Conservation (phyloP, 129 eudicot species). For the Chrysanthemum lavandulifolium region DNA sequence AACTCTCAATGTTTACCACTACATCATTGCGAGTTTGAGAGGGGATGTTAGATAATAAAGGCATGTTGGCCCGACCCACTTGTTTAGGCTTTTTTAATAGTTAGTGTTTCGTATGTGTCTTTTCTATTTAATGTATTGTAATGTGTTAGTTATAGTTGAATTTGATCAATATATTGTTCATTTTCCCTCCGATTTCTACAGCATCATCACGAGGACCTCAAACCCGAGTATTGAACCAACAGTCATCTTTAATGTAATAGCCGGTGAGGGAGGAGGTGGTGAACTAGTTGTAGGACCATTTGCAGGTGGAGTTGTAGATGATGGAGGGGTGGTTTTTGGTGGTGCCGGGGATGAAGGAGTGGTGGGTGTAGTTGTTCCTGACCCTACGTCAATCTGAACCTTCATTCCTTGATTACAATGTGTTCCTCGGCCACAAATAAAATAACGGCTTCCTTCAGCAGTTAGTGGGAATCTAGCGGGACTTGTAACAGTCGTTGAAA, state of each 20-base stretch:
- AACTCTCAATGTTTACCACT: no score
- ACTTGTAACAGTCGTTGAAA: constrained; percentile 35
- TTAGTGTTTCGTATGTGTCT: no score
- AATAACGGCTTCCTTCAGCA: constrained; percentile 53
- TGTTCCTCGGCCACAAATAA: constrained; percentile 55
- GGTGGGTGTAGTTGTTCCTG: constrained; percentile 25
- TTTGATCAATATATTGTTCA: no score
- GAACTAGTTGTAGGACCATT: no score
- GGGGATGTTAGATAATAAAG: no score
- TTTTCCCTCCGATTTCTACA: no score
- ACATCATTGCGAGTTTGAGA: no score
- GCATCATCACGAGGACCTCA: constrained; percentile 30
- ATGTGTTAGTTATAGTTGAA: no score
- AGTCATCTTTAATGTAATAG: constrained; percentile 27
- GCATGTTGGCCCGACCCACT: no score
- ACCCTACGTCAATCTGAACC: constrained; percentile 38
- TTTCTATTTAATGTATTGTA: no score
- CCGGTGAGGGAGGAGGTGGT: constrained; percentile 38
- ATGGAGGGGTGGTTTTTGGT: neutral
- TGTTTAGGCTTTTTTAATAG: no score
- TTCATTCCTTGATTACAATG: constrained; percentile 85
- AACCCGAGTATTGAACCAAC: constrained; percentile 33
- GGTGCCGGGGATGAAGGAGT: no score
- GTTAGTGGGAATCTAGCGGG: constrained; percentile 43
- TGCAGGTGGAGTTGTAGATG: constrained; percentile 23